Evolutionary conservation across 2,329 filamentous ascomycete species (phyloP).

Genomic region (Drechslerella dactyloides): DNA sequence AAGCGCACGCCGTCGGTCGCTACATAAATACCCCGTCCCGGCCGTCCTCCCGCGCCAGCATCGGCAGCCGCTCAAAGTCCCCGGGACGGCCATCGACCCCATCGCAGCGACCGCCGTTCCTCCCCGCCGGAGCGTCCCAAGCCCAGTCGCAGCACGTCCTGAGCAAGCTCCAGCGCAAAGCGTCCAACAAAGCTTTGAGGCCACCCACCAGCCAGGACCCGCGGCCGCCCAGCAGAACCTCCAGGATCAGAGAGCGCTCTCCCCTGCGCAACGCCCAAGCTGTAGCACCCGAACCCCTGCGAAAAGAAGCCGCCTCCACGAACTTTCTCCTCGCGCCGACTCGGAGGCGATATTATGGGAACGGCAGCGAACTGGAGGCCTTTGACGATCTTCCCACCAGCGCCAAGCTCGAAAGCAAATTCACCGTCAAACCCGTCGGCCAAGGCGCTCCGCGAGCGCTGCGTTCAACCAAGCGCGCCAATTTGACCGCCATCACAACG

Average conservation of each 20-base stretch:
- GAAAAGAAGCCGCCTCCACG: constrained; percentile 65
- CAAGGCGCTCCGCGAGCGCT: constrained; percentile 71
- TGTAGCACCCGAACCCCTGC: constrained; percentile 53
- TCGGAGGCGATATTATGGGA: constrained; percentile 77
- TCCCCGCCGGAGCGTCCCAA: constrained; percentile 76
- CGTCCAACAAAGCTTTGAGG: constrained; percentile 76
- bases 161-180: constrained; percentile 70
- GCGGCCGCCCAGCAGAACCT: constrained; percentile 59
- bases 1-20: constrained; percentile 30
- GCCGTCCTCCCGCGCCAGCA: constrained; percentile 52
- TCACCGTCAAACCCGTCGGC: constrained; percentile 76
- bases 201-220: constrained; percentile 61
- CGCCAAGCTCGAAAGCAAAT: constrained; percentile 78
- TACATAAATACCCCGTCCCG: constrained; percentile 47
- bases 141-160: constrained; percentile 79
- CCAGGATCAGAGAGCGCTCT: constrained; percentile 36
- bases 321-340: constrained; percentile 76
- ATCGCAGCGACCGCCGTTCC: constrained; percentile 71
- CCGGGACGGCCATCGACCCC: constrained; percentile 68
- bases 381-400: constrained; percentile 97
- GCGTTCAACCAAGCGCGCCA: constrained; percentile 66
- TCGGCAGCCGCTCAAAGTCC: constrained; percentile 68
- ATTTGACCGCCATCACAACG: constrained; percentile 65
- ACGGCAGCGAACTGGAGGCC: constrained; percentile 86
- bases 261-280: constrained; percentile 54